Evolutionary conservation across 345 rosid genomes (phyloP), one percentile per base, ranked within the genome.

Genomic region (Eucalyptus cloeziana): DNA sequence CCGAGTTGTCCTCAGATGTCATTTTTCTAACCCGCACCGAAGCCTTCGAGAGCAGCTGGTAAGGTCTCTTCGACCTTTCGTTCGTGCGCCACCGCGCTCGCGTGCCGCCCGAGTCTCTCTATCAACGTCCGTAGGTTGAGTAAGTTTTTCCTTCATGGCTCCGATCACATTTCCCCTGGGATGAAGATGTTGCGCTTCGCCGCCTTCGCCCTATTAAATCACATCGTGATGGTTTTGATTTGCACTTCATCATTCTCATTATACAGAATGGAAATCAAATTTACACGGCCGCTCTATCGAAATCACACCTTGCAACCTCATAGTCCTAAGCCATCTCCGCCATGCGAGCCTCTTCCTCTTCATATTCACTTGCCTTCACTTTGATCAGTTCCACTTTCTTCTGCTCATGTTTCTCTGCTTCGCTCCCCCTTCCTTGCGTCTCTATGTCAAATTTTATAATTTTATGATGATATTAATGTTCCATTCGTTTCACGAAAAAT

Each of bases 401-500:
- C 62, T 45, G 49, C 54, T 30, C 64, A 13, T 81, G 25, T 31
- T 87, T 51, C 76, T 64, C 62, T n/a, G 33, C 27, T 27, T 86
- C 47, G 7, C 11, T 60, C 71, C 5, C n/a, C 21, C 88, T 13
- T 60, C 50, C 33, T 13, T 69, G 58, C 45, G 16, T 60, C 80
- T 25, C 56, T 19, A 27, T 76, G 25, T 40, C 44, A 43, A 45
- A 45, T 50, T 58, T 21, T 58, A 27, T 9, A 40, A 40, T 67
- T 54, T 25, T 62, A n/a, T 12, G 49, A 7, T 44, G 31, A n/a
- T 58, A 71, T 7, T n/a, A 27, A 44, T 0, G 21, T 51, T 51
- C 0, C 4, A 2, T 0, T 51, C 17, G 0, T 51, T 51, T 17
- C 4, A 51, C 9, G 0, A 17, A 51, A 51, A 3, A 17, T 17